A percentile compares a stretch with the other conserved stretches of the same genome.
These are phyloP conservation scores for Helotiales sp. DNA, from an alignment of 2,329 filamentous ascomycete genomes.

Conservation along the genomic window DNA sequence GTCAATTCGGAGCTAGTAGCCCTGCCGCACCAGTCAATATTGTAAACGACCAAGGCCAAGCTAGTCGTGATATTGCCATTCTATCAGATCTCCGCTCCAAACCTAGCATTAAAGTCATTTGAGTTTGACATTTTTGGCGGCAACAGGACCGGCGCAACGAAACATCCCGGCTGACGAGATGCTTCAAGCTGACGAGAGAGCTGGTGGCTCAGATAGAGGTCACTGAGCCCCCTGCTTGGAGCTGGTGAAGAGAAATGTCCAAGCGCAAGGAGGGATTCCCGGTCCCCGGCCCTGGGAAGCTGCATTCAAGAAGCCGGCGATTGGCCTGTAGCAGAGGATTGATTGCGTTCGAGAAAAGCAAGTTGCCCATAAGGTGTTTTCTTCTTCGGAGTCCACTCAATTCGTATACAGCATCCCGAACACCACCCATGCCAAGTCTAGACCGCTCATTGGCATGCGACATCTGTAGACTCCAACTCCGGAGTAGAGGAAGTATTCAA, in stretches of 20 bases:
- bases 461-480: background rate
- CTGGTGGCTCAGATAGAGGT: background rate
- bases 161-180: background rate
- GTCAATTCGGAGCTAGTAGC: background rate
- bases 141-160: background rate
- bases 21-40: background rate
- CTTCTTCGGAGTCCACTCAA: background rate
- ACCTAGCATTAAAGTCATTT: background rate
- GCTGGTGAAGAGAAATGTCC: background rate
- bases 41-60: background rate
- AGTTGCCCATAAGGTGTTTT: background rate
- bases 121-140: background rate
- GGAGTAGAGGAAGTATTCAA: background rate
- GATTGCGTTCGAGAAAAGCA: background rate
- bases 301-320: background rate
- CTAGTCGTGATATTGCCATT: background rate
- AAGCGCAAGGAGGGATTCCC: background rate
- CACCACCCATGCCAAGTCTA: background rate
- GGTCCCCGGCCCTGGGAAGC: background rate
- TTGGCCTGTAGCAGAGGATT: background rate
- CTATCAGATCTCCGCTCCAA: background rate
- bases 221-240: background rate
- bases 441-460: background rate
- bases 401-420: background rate
- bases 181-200: background rate